Evolutionary conservation across 2,329 filamentous ascomycete genomes (phyloP).

Genomic region (Amauroascus niger): DNA sequence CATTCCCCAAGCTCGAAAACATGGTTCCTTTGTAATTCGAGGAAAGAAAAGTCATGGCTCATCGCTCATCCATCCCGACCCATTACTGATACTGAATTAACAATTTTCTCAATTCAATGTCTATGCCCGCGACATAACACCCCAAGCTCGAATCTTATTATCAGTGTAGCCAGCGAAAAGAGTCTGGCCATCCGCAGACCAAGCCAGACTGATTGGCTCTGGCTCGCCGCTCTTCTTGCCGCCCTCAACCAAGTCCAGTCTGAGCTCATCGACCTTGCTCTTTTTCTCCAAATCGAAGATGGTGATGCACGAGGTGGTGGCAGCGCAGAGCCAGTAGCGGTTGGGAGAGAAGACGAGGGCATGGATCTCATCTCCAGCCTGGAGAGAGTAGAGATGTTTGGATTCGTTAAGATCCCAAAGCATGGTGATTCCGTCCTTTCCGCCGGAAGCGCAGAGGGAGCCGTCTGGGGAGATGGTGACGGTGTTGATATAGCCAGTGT

Average conservation of each 20-base stretch:
- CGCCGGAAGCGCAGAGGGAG: conserved; percentile 96
- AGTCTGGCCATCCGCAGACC: conserved; percentile 97
- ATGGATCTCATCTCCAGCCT: conserved; percentile 99
- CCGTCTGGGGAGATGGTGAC: conserved; percentile 99
- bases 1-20: not conserved
- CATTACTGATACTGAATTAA: conserved; percentile 24
- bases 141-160: conserved; percentile 97
- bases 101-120: conserved; percentile 24
- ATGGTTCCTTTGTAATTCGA: not conserved
- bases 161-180: conserved; percentile 99
- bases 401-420: conserved; percentile 99
- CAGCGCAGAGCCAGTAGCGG: conserved; percentile 99
- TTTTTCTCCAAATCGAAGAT: conserved; percentile 99
- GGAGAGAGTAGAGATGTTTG: conserved; percentile 99
- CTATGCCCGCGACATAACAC: conserved; percentile 90
- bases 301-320: conserved; percentile 95
- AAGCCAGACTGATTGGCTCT: conserved; percentile 94
- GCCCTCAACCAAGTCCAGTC: conserved; percentile 90
- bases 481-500: conserved; percentile 99
- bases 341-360: conserved; percentile 99
- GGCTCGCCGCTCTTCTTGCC: conserved; percentile 99
- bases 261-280: conserved; percentile 99
- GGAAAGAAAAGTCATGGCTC: conserved; percentile 30
- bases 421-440: conserved; percentile 99
- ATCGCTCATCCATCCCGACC: conserved; percentile 31